Conservation (phyloP, 768 basidiomycete species). For the Mycena vitilis region DNA sequence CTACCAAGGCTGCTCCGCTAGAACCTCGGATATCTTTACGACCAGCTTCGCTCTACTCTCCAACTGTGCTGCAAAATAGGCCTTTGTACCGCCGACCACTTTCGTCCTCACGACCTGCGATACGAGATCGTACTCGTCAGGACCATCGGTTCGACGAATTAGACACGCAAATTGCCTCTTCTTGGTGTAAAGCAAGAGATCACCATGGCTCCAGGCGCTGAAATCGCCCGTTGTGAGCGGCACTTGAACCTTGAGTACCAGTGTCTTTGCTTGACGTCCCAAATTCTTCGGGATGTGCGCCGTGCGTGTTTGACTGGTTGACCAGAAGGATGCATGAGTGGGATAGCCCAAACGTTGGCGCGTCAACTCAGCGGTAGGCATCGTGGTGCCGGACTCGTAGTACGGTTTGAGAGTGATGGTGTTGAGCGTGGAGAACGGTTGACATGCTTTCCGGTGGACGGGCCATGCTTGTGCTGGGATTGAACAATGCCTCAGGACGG, state of each 20-base stretch:
- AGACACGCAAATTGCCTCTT: conserved; percentile 65
- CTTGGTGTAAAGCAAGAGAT: conserved; percentile 62
- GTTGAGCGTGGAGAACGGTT: conserved; percentile 53
- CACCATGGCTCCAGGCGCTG: conserved; percentile 29
- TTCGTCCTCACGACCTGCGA: conserved; percentile 51
- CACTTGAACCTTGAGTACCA: conserved; percentile 63
- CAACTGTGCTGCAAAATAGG: conserved; percentile 39
- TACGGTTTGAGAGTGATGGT: conserved; percentile 61
- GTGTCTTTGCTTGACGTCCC: conserved; percentile 13
- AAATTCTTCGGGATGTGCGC: conserved; percentile 37
- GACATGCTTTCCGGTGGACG: conserved; percentile 59
- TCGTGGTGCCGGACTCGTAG: conserved; percentile 47
- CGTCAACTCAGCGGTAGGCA: conserved; percentile 33
- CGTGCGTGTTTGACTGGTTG: conserved; percentile 15
- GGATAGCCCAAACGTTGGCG: conserved; percentile 23
- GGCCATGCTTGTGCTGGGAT: conserved; percentile 61
- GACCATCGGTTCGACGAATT: conserved; percentile 47
- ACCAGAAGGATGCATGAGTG: conserved; percentile 13
- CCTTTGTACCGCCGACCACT: conserved; percentile 47
- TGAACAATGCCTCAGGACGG: not conserved
- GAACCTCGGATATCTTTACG: conserved; percentile 61
- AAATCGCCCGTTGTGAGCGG: conserved; percentile 44
- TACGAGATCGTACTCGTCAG: conserved; percentile 54
- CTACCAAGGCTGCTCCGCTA: conserved; percentile 70
- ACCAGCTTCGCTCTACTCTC: conserved; percentile 56